Conservation (phyloP, 225 moss, liverwort and hornwort species). For the Neckera pumila region DNA sequence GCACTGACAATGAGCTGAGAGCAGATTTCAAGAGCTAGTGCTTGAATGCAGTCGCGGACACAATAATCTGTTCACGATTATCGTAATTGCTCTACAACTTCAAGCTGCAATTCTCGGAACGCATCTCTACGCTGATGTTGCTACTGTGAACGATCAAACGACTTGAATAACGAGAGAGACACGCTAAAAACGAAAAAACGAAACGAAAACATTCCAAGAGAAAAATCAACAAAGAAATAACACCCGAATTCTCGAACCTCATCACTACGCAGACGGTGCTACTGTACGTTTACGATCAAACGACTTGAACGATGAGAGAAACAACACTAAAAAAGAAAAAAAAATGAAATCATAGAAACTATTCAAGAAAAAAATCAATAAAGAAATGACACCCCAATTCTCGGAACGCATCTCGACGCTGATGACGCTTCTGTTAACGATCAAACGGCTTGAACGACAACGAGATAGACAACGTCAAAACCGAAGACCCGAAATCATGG, state of each 20-base stretch:
- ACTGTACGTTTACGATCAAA: background rate
- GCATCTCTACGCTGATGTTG: background rate
- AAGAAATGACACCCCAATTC: background rate
- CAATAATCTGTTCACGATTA: background rate
- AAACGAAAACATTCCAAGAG: background rate
- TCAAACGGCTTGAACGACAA: too few species aligned
- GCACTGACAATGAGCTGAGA: background rate
- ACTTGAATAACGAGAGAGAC: background rate
- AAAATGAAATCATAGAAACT: background rate
- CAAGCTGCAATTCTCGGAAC: background rate
- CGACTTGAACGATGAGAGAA: background rate
- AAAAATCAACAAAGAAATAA: background rate
- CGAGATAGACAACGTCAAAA: background rate
- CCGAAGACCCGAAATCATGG: background rate
- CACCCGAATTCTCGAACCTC: background rate
- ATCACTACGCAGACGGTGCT: background rate
- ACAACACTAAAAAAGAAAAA: background rate
- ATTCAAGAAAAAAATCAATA: background rate
- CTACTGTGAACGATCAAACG: background rate
- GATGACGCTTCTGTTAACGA: background rate
- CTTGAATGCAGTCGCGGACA: background rate
- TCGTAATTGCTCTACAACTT: background rate
- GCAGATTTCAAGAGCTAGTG: background rate
- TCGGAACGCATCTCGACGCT: background rate
- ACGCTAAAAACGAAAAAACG: too few species aligned